Conservation (phyloP, 805 yeast genomes). For the Saturnispora besseyi region DNA sequence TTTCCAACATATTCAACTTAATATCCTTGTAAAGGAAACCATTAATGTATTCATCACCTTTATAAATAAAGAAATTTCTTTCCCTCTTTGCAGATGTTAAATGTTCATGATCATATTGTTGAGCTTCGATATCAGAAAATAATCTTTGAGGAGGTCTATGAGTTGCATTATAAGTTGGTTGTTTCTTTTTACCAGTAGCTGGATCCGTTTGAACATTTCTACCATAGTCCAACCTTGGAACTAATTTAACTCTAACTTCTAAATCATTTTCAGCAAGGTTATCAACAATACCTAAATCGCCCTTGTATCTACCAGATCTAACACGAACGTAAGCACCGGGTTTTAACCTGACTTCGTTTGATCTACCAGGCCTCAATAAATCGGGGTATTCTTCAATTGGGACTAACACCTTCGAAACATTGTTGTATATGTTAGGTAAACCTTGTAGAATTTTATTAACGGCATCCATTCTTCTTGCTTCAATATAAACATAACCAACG, state of each 20-base stretch:
- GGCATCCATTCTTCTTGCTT: constrained; percentile 89
- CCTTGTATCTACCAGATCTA: constrained; percentile 83
- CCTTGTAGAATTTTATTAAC: constrained; percentile 84
- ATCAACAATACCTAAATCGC: constrained; percentile 88
- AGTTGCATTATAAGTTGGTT: constrained; percentile 44
- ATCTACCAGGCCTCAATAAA: constrained; percentile 78
- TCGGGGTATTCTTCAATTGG: constrained; percentile 96
- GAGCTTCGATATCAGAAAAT: constrained; percentile 84
- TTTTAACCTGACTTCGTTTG: constrained; percentile 76
- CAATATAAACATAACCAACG: constrained; percentile 85
- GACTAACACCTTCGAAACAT: constrained; percentile 58
- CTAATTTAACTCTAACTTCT: constrained; percentile 87
- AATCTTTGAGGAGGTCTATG: constrained; percentile 77
- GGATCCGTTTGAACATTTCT: constrained; percentile 31
- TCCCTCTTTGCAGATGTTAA: constrained; percentile 53
- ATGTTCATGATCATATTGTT: constrained; percentile 68
- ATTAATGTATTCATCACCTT: constrained; percentile 80
- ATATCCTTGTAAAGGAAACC: constrained; percentile 85
- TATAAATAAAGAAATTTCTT: constrained; percentile 57
- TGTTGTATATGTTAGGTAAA: constrained; percentile 72
- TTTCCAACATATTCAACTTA: constrained; percentile 70
- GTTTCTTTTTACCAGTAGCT: constrained; percentile 27
- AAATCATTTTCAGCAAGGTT: constrained; percentile 90
- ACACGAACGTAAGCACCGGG: constrained; percentile 92
- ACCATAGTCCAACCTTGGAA: constrained; percentile 92